Evolutionary conservation across 306 rosid species (phyloP), one percentile per base, ranked within the genome.

Genomic region (Cucurbita pepo): DNA sequence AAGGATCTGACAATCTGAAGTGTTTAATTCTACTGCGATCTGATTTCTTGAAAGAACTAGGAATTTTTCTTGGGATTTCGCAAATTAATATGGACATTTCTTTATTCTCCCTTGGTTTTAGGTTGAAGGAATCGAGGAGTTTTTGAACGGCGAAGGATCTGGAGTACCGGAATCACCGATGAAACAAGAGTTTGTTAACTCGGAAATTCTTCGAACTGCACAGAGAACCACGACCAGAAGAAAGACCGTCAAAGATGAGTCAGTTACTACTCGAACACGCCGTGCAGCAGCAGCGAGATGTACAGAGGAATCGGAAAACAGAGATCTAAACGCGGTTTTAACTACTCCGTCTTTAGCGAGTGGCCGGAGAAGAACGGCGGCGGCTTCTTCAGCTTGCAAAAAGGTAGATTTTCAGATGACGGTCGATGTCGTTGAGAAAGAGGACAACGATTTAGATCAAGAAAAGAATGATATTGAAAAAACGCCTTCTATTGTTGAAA

Each of bases 81-180:
- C 2, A 3, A 41, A 40, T 56, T 41, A 25, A 25, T 56, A 2
- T 74, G 15, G 16, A 14, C 13, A n/a, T 25, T 74, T n/a, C n/a
- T 61, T 75, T 8, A 16, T n/a, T 58, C 10, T 5, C 4, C 51
- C 10, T 44, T 56, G 40, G 8, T 21, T 9, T 30, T 64, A 94
- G 98, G 95, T 94, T 61, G 98, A 89, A 77, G 98, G 98, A 56
- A 76, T 94, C 22, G 96, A 87, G 5, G 97, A 89, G 4, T 5
- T 83, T 9, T 60, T 85, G 80, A 83, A 81, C 56, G 78, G 82
- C 40, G 69, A 21, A 1, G 81, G 75, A 76, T 70, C 72, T 11
- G 84, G 76, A 37, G 30, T 34, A 12, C 71, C 73, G 19, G 73
- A 80, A 53, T 73, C 79, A 36, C 73, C 80, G 0, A 82, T 72